A percentile compares a stretch with the other conserved stretches of the same genome.
Evolutionary conservation across 441 rosid species (phyloP).

Genomic region (Syzygium malaccense): DNA sequence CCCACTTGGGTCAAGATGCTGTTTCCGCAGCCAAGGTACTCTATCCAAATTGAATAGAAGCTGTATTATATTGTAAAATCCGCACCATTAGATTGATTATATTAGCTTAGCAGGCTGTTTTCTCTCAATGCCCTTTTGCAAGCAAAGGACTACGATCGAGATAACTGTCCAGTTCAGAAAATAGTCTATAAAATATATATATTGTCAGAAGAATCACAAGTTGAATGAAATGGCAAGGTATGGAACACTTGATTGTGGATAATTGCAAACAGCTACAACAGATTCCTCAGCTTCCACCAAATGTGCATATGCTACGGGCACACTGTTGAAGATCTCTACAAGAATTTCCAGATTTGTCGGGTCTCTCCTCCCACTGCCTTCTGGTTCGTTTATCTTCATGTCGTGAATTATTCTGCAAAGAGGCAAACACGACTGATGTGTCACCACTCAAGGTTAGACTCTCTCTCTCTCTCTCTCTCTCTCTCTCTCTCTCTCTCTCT

Average conservation of each 20-base stretch:
- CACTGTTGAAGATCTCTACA: too few relatives aligned
- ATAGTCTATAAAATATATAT: background rate
- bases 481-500: too few relatives aligned
- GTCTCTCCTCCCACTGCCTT: too few relatives aligned
- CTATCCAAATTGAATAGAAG: background rate
- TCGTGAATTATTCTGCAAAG: too few relatives aligned
- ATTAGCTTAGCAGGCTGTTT: background rate
- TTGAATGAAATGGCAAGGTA: background rate
- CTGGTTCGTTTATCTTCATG: rapidly evolving
- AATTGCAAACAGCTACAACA: too few relatives aligned
- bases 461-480: background rate
- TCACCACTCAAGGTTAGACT: too few relatives aligned
- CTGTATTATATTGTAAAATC: background rate
- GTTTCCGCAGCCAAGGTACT: background rate
- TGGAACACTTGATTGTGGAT: too few relatives aligned
- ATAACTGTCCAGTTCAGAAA: background rate
- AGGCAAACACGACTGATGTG: too few relatives aligned
- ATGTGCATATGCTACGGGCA: too few relatives aligned
- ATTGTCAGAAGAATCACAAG: background rate
- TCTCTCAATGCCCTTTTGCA: background rate
- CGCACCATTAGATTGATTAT: background rate
- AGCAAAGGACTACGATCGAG: background rate
- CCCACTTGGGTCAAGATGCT: background rate
- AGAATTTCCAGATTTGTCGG: too few relatives aligned
- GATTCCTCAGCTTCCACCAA: too few relatives aligned